Conservation (phyloP, 352 stramenopile species). For the Pythium volutum region DNA sequence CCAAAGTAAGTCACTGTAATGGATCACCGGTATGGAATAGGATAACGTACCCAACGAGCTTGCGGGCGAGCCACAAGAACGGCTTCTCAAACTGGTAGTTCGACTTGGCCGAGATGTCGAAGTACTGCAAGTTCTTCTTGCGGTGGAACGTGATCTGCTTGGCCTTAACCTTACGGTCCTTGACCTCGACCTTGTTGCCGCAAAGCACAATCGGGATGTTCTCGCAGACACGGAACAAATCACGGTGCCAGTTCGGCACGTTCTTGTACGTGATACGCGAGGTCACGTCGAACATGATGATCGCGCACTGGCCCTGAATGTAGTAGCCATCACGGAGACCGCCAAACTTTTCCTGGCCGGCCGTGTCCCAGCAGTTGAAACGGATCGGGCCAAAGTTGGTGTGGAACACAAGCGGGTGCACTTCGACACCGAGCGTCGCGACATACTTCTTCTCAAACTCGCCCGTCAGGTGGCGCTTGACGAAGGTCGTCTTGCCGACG, state of each 20-base stretch:
- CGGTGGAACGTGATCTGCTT: constrained; percentile 99
- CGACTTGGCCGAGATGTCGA: constrained; percentile 99
- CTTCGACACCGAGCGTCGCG: constrained; percentile 98
- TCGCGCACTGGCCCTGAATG: constrained; percentile 99
- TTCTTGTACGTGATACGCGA: constrained; percentile 99
- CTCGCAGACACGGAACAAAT: constrained; percentile 99
- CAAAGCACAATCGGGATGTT: constrained; percentile 99
- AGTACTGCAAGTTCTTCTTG: constrained; percentile 99
- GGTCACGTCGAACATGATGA: constrained; percentile 99
- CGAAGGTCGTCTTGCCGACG: constrained; percentile 99
- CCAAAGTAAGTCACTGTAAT: constrained; percentile 11
- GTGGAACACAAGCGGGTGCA: constrained; percentile 98
- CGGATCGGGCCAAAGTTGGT: constrained; percentile 99
- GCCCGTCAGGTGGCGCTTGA: constrained; percentile 99
- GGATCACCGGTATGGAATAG: no score
- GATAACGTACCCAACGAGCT: constrained; percentile 91
- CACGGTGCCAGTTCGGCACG: constrained; percentile 99
- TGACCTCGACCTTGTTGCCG: constrained; percentile 99
- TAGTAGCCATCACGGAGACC: constrained; percentile 96
- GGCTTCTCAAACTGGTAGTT: constrained; percentile 99
- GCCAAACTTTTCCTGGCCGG: constrained; percentile 99
- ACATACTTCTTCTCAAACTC: constrained; percentile 99
- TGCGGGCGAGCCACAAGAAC: constrained; percentile 99
- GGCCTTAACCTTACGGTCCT: constrained; percentile 99
- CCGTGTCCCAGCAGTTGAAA: constrained; percentile 99